Percentiles rank a stretch among this genome's conserved stretches.
Evolutionary conservation across 1,284 basidiomycete species (phyloP).

Genomic region (Sporisorium iseilematis-ciliati): DNA sequence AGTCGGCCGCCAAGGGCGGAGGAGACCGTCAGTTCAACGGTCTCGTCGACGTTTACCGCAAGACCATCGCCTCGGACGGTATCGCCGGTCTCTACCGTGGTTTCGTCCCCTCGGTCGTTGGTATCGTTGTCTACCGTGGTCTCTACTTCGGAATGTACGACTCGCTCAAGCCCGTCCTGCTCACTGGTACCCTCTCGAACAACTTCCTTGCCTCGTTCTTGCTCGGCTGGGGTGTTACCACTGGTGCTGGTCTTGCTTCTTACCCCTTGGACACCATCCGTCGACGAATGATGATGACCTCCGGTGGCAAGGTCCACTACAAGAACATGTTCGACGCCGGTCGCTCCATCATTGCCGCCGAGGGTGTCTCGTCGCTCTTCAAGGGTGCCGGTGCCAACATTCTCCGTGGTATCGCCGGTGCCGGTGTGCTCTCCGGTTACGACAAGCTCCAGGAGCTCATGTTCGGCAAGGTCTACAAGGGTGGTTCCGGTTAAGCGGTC

Average conservation of each 20-base stretch:
- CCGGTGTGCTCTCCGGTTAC: conserved; percentile 88
- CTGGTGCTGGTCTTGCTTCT: conserved; percentile 70
- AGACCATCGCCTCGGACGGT: conserved; percentile 69
- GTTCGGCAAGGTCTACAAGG: conserved; percentile 71
- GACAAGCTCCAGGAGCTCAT: conserved; percentile 82
- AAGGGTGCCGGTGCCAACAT: conserved; percentile 90
- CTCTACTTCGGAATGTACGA: conserved; percentile 71
- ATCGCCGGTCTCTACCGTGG: conserved; percentile 70
- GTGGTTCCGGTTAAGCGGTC: conserved; percentile 52
- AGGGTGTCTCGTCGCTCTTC: conserved; percentile 84
- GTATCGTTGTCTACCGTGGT: conserved; percentile 70
- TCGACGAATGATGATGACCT: conserved; percentile 71
- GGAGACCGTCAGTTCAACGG: conserved; percentile 70
- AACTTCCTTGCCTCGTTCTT: conserved; percentile 70
- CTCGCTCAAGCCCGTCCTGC: conserved; percentile 70
- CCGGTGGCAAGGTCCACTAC: conserved; percentile 69
- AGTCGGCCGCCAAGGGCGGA: conserved; percentile 69
- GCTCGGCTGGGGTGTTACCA: conserved; percentile 70
- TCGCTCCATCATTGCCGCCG: conserved; percentile 83
- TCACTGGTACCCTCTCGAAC: conserved; percentile 66
- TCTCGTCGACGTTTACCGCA: conserved; percentile 70
- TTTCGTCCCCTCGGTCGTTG: conserved; percentile 69
- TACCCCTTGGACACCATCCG: conserved; percentile 70
- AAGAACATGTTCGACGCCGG: conserved; percentile 75
- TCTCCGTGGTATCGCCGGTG: conserved; percentile 96